Evolutionary conservation across 768 basidiomycete genomes (phyloP), one percentile per base, ranked within the genome.

Genomic region (Rubroboletus satanas): DNA sequence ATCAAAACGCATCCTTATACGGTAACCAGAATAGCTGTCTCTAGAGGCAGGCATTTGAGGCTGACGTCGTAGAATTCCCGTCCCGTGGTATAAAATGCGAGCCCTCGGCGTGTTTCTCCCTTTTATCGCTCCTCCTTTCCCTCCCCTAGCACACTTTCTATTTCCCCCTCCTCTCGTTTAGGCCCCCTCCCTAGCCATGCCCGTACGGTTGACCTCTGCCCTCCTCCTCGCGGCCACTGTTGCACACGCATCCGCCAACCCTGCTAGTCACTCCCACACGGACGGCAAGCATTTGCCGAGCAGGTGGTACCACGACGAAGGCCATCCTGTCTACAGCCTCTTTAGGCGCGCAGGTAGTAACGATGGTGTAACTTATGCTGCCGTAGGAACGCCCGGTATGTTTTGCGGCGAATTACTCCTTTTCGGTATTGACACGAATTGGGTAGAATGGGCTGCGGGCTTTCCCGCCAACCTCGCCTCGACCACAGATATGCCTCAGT

Each of bases 381-480:
- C 72, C 36, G 78, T 88, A 36, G 88, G 89, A 54, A 79, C 85
- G 11, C 72, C 77, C 17, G 76, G 88, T 87, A 61, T 36, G 78
- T 58, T 11, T 21, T 43, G 45, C 33, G 12, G 55, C 28, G 18
- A 26, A 9, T 21, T 21, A 10, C 4, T 43, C 33, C n/a, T 17
- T 45, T 23, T 41, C n/a, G 28, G 48, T 37, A 15, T 42, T 62
- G 18, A 57, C 29, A 9, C 7, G 12, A 15, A 21, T 10, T 31
- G 41, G 11, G 15, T 48, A 83, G 90, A 78, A 43, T 93, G 90
- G 87, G 64, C 76, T 5, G 75, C 78, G 12, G 77, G 75, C 21
- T 93, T 81, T 69, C 90, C 92, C 11, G 39, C 56, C 15, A 54
- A 54, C n/a, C 70, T 73, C 7, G 82, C 83, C n/a, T 79, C 84